phyloP scores from a whole-genome alignment of 2,329 filamentous ascomycete genomes.

The Penicillium expansum region DNA sequence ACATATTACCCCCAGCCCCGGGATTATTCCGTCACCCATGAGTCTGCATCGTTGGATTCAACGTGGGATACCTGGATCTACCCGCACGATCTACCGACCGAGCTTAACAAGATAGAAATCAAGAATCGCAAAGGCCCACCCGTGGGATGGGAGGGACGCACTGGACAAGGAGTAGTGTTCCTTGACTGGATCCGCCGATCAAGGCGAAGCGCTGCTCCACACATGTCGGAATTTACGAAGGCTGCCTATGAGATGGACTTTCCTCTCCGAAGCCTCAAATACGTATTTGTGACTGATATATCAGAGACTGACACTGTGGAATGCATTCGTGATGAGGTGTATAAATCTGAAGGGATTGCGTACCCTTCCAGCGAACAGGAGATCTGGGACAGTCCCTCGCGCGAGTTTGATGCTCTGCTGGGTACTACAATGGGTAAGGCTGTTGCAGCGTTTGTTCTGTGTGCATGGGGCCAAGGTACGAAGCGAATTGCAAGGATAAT shows the following conservation, averaged over 20 bases:
- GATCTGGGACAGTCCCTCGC: background rate
- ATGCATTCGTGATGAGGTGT: background rate
- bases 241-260: conserved; percentile 2
- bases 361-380: background rate
- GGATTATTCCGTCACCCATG: background rate
- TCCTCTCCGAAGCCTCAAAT: background rate
- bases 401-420: background rate
- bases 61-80: background rate
- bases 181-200: conserved; percentile 3
- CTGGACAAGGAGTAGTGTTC: conserved; percentile 1
- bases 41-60: background rate
- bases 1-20: background rate
- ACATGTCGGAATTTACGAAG: conserved; percentile 5
- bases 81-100: background rate
- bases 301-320: background rate
- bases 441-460: background rate
- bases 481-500: conserved; percentile 1
- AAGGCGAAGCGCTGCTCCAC: background rate
- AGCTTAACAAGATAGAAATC: background rate
- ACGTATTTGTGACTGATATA: background rate
- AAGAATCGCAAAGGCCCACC: background rate
- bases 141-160: conserved; percentile 2
- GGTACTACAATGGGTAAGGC: conserved; percentile 3
- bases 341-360: background rate
- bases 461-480: background rate